Evolutionary conservation across 2,329 filamentous ascomycete genomes (phyloP).

Genomic region (Fusarium caatingaense): DNA sequence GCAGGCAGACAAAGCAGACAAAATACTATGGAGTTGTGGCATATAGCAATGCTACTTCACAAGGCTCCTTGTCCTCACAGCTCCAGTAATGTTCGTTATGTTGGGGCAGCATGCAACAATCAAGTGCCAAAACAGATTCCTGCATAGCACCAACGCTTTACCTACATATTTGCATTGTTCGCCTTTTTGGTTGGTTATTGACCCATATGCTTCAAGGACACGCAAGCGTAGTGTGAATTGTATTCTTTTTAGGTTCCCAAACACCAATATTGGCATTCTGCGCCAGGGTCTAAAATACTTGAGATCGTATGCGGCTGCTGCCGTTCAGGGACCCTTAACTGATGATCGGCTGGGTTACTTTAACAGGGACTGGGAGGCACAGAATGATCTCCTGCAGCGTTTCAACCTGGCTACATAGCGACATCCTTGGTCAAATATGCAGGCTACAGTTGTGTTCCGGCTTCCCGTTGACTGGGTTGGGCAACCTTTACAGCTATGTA

Average conservation of each 20-base stretch:
- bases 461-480: constrained; percentile 19
- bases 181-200: not conserved
- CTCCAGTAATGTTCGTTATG: constrained; percentile 10
- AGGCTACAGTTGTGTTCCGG: constrained; percentile 19
- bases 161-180: not conserved
- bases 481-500: not conserved
- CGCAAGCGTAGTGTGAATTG: constrained; percentile 1
- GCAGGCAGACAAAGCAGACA: constrained; percentile 10
- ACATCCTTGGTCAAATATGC: constrained; percentile 29
- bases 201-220: not conserved
- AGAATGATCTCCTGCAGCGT: constrained; percentile 41
- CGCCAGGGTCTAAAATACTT: constrained; percentile 11
- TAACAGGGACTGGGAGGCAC: constrained; percentile 35
- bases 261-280: not conserved
- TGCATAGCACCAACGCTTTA: constrained; percentile 11
- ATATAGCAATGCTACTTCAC: constrained; percentile 12
- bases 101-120: constrained; percentile 9
- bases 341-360: constrained; percentile 25
- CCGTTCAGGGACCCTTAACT: constrained; percentile 39
- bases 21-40: constrained; percentile 2
- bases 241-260: not conserved
- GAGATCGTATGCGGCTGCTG: constrained; percentile 41
- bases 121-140: constrained; percentile 1
- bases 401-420: constrained; percentile 5
- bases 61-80: constrained; percentile 4